Evolutionary conservation across 163 green algal species (phyloP).

Genomic region (Chlorella variabilis): DNA sequence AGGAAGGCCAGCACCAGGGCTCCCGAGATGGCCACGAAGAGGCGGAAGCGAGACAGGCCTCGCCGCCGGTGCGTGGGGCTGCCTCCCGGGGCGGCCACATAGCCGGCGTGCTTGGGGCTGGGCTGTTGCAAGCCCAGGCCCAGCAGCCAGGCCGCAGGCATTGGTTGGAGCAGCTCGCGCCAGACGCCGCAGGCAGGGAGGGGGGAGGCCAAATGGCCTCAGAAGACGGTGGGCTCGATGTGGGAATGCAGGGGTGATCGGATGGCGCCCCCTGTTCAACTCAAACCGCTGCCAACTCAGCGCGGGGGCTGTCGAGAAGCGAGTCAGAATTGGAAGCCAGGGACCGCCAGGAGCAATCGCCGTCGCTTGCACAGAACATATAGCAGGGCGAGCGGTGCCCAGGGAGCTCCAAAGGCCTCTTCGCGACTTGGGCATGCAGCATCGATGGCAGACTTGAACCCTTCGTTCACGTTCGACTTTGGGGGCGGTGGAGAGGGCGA

Average conservation of each 20-base stretch:
- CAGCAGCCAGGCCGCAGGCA: background rate
- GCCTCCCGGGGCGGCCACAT: background rate
- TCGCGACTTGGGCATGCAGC: too few species aligned
- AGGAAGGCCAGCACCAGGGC: background rate
- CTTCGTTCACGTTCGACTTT: slow-evolving; percentile 77
- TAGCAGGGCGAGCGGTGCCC: too few species aligned
- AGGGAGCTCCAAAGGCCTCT: too few species aligned
- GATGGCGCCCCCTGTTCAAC: too few species aligned
- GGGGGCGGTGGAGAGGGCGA: slow-evolving; percentile 31
- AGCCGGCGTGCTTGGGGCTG: background rate
- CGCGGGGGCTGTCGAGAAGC: too few species aligned
- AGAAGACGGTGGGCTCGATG: background rate
- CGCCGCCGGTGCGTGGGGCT: background rate
- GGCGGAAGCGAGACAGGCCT: background rate
- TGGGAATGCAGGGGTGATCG: too few species aligned
- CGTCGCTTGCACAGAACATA: too few species aligned
- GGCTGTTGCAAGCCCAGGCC: background rate
- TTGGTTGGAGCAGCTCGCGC: background rate
- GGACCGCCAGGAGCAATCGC: too few species aligned
- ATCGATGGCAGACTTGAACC: slow-evolving; percentile 18
- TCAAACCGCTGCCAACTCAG: too few species aligned
- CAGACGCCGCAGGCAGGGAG: background rate
- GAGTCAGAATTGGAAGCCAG: too few species aligned
- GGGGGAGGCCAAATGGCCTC: too few species aligned
- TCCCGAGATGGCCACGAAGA: background rate